A percentile compares a stretch with the other conserved stretches of the same genome.
phyloP scores from a whole-genome alignment of 352 stramenopile species.

The Globisporangium uncinulatum region DNA sequence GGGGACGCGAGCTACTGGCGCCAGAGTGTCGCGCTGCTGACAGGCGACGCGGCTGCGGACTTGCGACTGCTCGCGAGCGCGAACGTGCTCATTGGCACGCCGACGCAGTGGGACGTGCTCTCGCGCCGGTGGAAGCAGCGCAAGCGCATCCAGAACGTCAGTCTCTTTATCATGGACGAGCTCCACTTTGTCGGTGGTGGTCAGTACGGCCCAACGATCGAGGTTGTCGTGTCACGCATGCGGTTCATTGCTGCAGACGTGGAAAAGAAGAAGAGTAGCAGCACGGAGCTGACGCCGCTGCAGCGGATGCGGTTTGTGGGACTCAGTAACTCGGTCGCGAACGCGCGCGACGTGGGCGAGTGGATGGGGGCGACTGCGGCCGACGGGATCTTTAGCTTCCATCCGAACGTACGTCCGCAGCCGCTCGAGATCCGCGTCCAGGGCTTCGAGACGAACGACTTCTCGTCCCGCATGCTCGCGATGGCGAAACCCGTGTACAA shows the following conservation, averaged over 20 bases:
- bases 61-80: constrained; percentile 87
- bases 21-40: constrained; percentile 89
- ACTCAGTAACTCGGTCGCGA: constrained; percentile 95
- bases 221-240: constrained; percentile 98
- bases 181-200: constrained; percentile 95
- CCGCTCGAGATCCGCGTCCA: constrained; percentile 97
- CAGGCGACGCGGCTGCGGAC: constrained; percentile 92
- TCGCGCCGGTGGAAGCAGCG: constrained; percentile 96
- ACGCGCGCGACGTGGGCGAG: constrained; percentile 96
- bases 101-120: constrained; percentile 95
- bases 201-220: constrained; percentile 89
- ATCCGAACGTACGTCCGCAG: constrained; percentile 92
- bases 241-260: constrained; percentile 93
- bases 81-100: constrained; percentile 93
- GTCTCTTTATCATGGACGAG: constrained; percentile 96
- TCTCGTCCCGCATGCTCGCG: constrained; percentile 94
- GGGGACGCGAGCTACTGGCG: constrained; percentile 70
- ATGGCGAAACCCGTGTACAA: constrained; percentile 99
- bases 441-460: constrained; percentile 98
- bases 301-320: constrained; percentile 90
- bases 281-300: constrained; percentile 17
- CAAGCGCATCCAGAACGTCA: constrained; percentile 93
- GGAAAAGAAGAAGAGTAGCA: constrained; percentile 66
- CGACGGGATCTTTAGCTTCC: constrained; percentile 91
- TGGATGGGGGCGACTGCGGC: constrained; percentile 95